Evolutionary conservation across 805 yeast genomes (phyloP).

Genomic region (Candida koratica): DNA sequence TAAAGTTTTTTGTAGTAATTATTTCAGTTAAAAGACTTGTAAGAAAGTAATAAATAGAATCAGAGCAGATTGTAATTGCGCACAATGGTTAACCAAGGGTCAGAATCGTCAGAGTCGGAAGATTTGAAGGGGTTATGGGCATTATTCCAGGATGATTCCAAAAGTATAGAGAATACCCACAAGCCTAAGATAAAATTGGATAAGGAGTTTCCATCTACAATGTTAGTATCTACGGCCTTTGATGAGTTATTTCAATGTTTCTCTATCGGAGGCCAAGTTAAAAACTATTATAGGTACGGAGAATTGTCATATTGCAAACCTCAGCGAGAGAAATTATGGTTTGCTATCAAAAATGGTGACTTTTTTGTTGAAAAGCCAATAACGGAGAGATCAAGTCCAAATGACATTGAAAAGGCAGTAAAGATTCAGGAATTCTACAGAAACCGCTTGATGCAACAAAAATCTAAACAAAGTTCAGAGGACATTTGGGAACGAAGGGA

Average conservation of each 20-base stretch:
- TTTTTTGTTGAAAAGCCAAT: constrained; percentile 18
- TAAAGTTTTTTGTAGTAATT: no score
- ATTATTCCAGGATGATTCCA: constrained; percentile 28
- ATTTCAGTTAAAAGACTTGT: no score
- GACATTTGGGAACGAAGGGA: constrained; percentile 69
- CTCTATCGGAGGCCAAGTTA: constrained; percentile 85
- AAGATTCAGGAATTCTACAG: constrained; percentile 69
- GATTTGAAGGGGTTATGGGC: constrained; percentile 31
- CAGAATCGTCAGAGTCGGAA: constrained; percentile 18
- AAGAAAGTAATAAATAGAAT: no score
- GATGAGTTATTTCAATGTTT: constrained; percentile 84
- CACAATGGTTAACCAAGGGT: no score
- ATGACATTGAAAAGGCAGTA: constrained; percentile 46
- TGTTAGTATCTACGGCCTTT: constrained; percentile 62
- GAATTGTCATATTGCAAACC: constrained; percentile 65
- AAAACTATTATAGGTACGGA: constrained; percentile 82
- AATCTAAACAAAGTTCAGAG: constrained; percentile 71
- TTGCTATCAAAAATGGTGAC: constrained; percentile 61
- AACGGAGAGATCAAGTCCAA: constrained; percentile 19
- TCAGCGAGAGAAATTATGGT: constrained; percentile 72
- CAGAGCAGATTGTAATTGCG: no score
- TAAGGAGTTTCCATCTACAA: constrained; percentile 28
- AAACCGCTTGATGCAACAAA: constrained; percentile 55
- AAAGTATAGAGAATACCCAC: constrained; percentile 22
- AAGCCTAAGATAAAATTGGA: constrained; percentile 20